Evolutionary conservation across 2,329 filamentous ascomycete genomes (phyloP), one percentile per base, ranked within the genome.

Genomic region (Clonostachys sp.): DNA sequence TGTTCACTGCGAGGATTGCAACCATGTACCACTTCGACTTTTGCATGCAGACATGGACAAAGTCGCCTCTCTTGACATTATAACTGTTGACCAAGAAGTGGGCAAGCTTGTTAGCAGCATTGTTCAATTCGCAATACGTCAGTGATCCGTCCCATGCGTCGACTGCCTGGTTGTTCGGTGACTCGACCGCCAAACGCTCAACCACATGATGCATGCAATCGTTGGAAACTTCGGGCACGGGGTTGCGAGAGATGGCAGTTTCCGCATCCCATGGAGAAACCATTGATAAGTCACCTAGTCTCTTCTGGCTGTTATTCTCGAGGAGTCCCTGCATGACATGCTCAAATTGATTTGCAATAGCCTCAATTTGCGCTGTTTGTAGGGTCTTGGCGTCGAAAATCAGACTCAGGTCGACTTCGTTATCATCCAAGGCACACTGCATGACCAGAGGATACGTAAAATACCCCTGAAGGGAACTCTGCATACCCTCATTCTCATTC

Each of bases 391-490:
- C 8, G 34, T 49, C 44, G 33, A 46, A 49, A 10, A 40, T 47
- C 10, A 44, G 18, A 17, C 34, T 35, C 18, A 49, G 20, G 12
- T 44, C n/a, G 12, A 47, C 39, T 18, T 14, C 20, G 2, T 18
- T 14, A 39, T 47, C 41, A 2, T 43, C 44, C 12, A 24, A 20
- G 2, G 47, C 41, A 4, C 34, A 44, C 33, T 49, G 48, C 12
- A 35, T 34, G 1, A 47, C 46, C n/a, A 47, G 34, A 33, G 46
- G 46, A 34, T 47, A 47, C 13, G 8, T 47, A 34, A 47, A 47
- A 41, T 47, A 47, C 13, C 34, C 40, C 3, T 47, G 35, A 3
- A 70, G 8, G 10, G 36, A 9, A 49, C 66, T 63, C n/a, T 47
- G 41, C 7, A 39, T 18, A 12, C 36, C 14, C 12, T 39, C 36